phyloP scores from a whole-genome alignment of 2,329 filamentous ascomycete genomes.

The Rhynchosporium agropyri region DNA sequence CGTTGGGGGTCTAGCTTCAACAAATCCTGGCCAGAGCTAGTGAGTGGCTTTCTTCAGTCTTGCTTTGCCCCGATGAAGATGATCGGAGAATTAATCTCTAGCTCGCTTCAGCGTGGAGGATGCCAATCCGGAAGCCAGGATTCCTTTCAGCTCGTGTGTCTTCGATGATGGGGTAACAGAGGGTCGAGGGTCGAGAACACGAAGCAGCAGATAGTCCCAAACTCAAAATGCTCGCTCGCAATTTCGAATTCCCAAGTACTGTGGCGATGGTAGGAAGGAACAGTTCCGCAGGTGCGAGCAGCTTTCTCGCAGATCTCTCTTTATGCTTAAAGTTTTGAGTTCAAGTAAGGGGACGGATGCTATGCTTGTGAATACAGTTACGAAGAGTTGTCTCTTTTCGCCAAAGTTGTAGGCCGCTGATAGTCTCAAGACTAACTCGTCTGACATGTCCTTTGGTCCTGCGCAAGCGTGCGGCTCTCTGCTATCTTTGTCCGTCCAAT shows the following conservation, averaged over 20 bases:
- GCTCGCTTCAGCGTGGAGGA: neutral
- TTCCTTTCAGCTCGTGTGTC: constrained; percentile 22
- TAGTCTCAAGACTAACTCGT: constrained; percentile 23
- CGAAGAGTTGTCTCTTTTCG: constrained; percentile 11
- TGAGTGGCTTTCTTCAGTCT: neutral
- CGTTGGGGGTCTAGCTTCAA: neutral
- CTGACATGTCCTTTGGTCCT: constrained; percentile 24
- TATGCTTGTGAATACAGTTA: constrained; percentile 4
- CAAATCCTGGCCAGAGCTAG: constrained; percentile 13
- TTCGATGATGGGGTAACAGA: constrained; percentile 24
- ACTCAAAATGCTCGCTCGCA: constrained; percentile 26
- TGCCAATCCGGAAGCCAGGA: constrained; percentile 14
- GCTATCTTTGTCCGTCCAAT: constrained; percentile 32
- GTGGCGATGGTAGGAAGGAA: constrained; percentile 19
- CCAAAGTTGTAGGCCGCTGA: constrained; percentile 16
- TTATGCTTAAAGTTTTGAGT: constrained; percentile 10
- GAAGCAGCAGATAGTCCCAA: constrained; percentile 22
- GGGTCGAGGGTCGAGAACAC: constrained; percentile 30
- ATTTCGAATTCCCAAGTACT: constrained; percentile 21
- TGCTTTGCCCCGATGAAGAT: constrained; percentile 22
- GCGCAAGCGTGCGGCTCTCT: constrained; percentile 33
- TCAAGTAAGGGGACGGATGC: constrained; percentile 6
- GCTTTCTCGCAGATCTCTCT: constrained; percentile 22
- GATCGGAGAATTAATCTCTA: constrained; percentile 12
- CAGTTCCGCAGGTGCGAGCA: constrained; percentile 16